These are phyloP conservation scores for Puccinia coronata DNA, from an alignment of 1,284 basidiomycete species.

Conservation along the genomic window DNA sequence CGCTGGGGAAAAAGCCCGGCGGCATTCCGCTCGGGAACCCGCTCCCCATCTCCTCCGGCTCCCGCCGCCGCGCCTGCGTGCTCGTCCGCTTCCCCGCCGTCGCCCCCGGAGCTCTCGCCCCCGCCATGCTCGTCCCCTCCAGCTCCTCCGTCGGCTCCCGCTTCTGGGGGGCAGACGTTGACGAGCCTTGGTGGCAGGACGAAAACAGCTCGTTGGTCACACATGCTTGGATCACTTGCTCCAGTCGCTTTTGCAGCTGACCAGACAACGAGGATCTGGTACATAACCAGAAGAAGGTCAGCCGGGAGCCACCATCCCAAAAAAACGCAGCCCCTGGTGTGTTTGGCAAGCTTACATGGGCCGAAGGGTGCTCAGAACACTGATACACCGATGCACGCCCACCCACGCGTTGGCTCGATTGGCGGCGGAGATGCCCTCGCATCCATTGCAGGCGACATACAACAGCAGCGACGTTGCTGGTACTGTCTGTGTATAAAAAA, in stretches of 20 bases:
- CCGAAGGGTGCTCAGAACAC: slow-evolving; percentile 10
- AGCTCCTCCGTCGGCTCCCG: not conserved
- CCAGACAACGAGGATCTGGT: slow-evolving; percentile 18
- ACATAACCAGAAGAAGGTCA: not conserved
- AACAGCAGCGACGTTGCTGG: slow-evolving; percentile 19
- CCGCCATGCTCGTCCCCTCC: not conserved
- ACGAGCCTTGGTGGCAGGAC: not conserved
- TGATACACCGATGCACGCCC: slow-evolving; percentile 37
- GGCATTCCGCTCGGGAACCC: not conserved
- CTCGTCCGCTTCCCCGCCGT: not conserved
- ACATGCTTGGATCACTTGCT: slow-evolving; percentile 31
- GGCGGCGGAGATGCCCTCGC: not conserved
- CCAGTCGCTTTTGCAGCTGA: not conserved
- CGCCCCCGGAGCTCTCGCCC: not conserved
- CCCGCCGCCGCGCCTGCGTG: not conserved
- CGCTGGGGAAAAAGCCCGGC: slow-evolving; percentile 4
- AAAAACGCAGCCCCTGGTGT: not conserved
- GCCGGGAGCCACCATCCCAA: not conserved
- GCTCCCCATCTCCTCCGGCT: too few species aligned
- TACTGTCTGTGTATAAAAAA: not conserved
- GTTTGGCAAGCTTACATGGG: slow-evolving; percentile 18
- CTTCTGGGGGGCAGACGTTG: not conserved
- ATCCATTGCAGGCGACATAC: slow-evolving; percentile 4
- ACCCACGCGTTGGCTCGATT: slow-evolving; percentile 31
- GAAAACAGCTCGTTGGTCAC: slow-evolving; percentile 19